Base-by-base conservation (phyloP, 805 yeast species). In the Yarrowia keelungensis region DNA sequence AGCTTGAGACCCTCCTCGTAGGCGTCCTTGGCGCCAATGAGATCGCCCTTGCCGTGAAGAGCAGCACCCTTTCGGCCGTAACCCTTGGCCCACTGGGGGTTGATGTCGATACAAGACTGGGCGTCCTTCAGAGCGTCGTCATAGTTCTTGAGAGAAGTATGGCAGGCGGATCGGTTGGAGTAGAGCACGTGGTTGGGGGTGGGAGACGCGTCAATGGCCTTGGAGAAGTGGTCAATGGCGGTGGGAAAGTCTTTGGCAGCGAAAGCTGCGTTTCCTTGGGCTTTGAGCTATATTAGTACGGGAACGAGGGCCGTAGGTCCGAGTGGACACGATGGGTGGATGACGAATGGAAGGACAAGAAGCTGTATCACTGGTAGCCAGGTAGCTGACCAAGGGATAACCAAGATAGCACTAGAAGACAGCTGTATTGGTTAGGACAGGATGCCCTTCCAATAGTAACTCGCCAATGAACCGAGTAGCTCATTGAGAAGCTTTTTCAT, bases 21-120 rank as follows among this genome's bases (percentile, higher is more conserved):
- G 35, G 89, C 82, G 36, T 79, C 78, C 73, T 85, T 85, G 56
- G 98, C 95, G 26, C 86, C 90, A 39, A 90, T 92, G 62, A 88
- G 84, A 70, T 90, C 85, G 16, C 92, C 92, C 70, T 90, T 81
- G n/a, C 99, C 99, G 75, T 83, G 89, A 62, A 89, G 86, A 41
- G 99, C 99, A 72, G 98, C 93, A 70, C 91, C 99, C 45, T 90
- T 89, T 79, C 99, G 88, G 75, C 88, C 90, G 82, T 90, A 91
- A 59, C 98, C 99, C 80, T 95, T 95, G 26, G 97, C 92, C 98
- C 98, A 95, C 2, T 89, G 72, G 15, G 92, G 88, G 72, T 90
- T 91, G 79, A 92, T 87, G 74, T 86, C 84, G 67, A 90, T 87
- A 80, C 97, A 90, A 75, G 89, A 86, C 70, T 90, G 80, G 16